Percentiles rank a stretch among this genome's conserved stretches.
phyloP scores from a whole-genome alignment of 2,329 filamentous ascomycete species.

The Grosmannia huntii region DNA sequence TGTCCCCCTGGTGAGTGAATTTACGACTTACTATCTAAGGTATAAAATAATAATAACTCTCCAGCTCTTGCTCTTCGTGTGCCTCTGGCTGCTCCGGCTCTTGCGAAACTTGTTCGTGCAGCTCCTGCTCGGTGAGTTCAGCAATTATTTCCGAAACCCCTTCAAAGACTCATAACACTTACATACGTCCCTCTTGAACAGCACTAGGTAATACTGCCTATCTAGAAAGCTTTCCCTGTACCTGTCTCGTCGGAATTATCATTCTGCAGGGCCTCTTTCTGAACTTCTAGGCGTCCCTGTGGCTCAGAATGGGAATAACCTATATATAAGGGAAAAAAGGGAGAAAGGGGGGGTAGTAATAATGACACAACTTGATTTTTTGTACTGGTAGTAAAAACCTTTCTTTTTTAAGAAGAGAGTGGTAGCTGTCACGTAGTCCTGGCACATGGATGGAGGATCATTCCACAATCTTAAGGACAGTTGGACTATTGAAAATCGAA shows the following conservation, averaged over 20 bases:
- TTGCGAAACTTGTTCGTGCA: constrained; percentile 12
- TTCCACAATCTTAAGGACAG: too few species aligned
- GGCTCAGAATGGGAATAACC: neutral
- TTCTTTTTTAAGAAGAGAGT: neutral
- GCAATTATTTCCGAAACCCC: neutral
- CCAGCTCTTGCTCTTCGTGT: constrained; percentile 11
- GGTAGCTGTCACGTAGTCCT: too few species aligned
- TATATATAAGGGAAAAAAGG: too few species aligned
- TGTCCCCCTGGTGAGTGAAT: constrained; percentile 11
- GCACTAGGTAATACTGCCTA: neutral
- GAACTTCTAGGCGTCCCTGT: neutral
- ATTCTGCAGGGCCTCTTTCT: neutral
- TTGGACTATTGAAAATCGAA: too few species aligned
- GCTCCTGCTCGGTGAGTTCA: constrained; percentile 12
- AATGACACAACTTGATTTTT: neutral
- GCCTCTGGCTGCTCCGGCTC: constrained; percentile 11
- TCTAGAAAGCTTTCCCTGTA: neutral
- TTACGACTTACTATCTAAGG: neutral
- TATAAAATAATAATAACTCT: neutral
- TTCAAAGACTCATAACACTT: neutral
- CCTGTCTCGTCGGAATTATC: too few species aligned
- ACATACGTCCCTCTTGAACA: neutral
- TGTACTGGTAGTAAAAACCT: neutral
- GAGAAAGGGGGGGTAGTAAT: too few species aligned
- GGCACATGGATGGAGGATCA: too few species aligned